Conservation (phyloP, 257 asterid genomes). For the Jasminum sambac region DNA sequence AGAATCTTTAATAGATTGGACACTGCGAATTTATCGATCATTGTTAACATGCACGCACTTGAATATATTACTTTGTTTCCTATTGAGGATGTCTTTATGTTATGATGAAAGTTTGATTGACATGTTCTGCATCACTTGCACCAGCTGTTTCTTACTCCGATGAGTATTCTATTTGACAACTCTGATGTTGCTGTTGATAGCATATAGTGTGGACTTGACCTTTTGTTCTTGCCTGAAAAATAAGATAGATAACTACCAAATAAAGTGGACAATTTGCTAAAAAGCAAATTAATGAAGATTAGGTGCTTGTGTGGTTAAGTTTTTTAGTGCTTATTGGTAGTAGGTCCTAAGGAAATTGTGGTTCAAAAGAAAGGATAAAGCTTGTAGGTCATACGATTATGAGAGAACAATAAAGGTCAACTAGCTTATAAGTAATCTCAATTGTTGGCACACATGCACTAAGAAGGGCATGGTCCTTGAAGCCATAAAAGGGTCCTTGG, state of each 20-base stretch:
- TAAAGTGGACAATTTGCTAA: background rate
- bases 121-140: slow-evolving; percentile 8
- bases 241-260: background rate
- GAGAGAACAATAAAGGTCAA: no score
- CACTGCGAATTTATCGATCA: background rate
- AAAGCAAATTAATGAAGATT: background rate
- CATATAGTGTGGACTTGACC: background rate
- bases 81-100: background rate
- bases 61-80: background rate
- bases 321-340: no score
- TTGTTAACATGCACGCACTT: background rate
- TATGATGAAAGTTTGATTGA: background rate
- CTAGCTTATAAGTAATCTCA: no score
- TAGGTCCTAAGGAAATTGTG: no score
- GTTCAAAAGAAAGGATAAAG: no score
- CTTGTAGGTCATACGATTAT: no score
- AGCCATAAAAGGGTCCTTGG: background rate
- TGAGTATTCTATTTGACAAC: slow-evolving; percentile 1
- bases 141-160: background rate
- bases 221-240: background rate
- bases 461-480: background rate
- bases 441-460: no score
- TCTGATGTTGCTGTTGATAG: slow-evolving; percentile 1
- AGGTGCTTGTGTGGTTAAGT: no score
- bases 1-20: background rate